Evolutionary conservation across 805 yeast genomes (phyloP).

Genomic region (Sugiyamaella qingdaonensis): DNA sequence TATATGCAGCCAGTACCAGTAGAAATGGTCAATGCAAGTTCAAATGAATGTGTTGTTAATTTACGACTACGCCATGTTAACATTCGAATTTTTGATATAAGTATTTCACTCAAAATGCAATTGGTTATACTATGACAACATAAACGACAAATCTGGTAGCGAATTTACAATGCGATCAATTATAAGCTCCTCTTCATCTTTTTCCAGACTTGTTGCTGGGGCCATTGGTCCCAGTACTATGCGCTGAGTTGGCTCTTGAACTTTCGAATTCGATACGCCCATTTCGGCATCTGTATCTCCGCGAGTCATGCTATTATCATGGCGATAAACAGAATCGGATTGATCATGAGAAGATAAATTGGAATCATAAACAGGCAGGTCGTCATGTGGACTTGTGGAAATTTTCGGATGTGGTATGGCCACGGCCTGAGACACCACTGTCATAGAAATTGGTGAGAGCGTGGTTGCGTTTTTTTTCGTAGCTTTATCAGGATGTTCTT

Average conservation of each 20-base stretch:
- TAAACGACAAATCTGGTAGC: constrained; percentile 25
- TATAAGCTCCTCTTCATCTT: constrained; percentile 21
- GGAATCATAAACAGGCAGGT: neutral
- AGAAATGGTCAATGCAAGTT: neutral
- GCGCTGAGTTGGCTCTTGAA: neutral
- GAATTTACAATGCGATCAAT: constrained; percentile 19
- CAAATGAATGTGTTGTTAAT: no score
- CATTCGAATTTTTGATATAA: no score
- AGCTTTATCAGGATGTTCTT: no score
- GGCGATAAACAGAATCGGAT: neutral
- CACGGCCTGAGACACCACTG: no score
- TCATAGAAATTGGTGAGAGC: no score
- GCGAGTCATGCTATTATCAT: neutral
- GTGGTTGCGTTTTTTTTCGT: no score
- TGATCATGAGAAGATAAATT: neutral
- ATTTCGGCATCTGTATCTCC: no score
- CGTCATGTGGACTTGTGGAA: neutral
- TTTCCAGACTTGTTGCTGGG: constrained; percentile 16
- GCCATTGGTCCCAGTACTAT: constrained; percentile 21
- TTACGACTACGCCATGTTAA: no score
- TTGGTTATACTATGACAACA: constrained; percentile 4
- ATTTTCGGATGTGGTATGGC: neutral
- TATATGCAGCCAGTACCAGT: neutral
- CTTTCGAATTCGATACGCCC: no score
- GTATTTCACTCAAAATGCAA: neutral